phyloP scores from a whole-genome alignment of 768 basidiomycete species.

The Sarcomyxa edulis region DNA sequence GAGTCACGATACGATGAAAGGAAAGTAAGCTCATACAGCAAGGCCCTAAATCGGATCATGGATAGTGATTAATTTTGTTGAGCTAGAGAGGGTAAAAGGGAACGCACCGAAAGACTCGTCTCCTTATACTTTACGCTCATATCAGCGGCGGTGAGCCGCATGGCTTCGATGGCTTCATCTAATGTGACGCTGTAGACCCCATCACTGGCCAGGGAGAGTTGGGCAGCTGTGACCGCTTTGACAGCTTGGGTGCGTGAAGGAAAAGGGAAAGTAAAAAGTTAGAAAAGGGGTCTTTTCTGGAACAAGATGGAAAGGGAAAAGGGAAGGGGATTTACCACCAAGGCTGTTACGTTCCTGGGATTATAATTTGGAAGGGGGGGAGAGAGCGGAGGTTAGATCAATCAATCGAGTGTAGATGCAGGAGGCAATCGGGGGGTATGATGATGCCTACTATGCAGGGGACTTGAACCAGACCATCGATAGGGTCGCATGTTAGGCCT shows the following conservation, averaged over 20 bases:
- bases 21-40: conserved; percentile 36
- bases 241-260: conserved; percentile 64
- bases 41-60: conserved; percentile 36
- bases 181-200: conserved; percentile 83
- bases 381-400: too few relatives aligned
- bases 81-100: not conserved
- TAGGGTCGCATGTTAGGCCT: conserved; percentile 91
- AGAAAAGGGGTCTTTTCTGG: conserved; percentile 1
- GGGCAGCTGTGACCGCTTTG: conserved; percentile 90
- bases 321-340: conserved; percentile 47
- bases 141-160: conserved; percentile 88
- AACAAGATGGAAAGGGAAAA: not conserved
- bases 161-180: conserved; percentile 94
- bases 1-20: not conserved
- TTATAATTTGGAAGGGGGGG: not conserved
- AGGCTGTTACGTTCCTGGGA: conserved; percentile 77
- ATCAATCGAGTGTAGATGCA: conserved; percentile 6
- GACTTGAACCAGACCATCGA: conserved; percentile 89
- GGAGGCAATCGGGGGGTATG: not conserved
- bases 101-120: conserved; percentile 76
- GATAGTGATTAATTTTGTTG: not conserved
- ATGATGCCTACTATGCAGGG: conserved; percentile 84
- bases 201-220: conserved; percentile 89
- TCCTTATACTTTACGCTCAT: conserved; percentile 97
- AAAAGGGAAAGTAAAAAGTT: not conserved